Evolutionary conservation across 2,329 filamentous ascomycete species (phyloP).

Genomic region (Arthrobotrys sinensis): DNA sequence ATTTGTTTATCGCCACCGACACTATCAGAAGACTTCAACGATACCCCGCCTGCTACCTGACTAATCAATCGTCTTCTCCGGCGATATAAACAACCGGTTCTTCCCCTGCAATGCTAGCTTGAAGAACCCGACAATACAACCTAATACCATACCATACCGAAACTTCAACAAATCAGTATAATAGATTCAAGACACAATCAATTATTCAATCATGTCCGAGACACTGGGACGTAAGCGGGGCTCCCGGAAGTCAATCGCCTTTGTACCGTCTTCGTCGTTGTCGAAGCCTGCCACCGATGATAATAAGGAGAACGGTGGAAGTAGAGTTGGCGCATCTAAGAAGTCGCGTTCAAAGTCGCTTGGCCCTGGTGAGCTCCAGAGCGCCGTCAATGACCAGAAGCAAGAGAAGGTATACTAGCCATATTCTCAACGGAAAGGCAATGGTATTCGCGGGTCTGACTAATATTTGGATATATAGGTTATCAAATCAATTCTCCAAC

Average conservation of each 20-base stretch:
- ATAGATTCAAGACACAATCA: constrained; percentile 6
- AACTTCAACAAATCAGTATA: constrained; percentile 8
- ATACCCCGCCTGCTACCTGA: constrained; percentile 16
- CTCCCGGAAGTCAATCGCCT: constrained; percentile 59
- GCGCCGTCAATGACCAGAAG: constrained; percentile 65
- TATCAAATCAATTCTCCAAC: constrained; percentile 84
- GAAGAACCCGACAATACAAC: not conserved
- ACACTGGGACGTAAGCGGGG: constrained; percentile 45
- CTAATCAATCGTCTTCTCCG: constrained; percentile 3
- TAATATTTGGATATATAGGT: constrained; percentile 16
- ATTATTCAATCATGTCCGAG: constrained; percentile 25
- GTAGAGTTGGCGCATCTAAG: constrained; percentile 69
- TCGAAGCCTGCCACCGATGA: constrained; percentile 66
- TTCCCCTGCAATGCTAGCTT: constrained; percentile 37
- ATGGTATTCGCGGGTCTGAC: not conserved
- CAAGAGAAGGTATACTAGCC: constrained; percentile 62
- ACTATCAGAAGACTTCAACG: constrained; percentile 22
- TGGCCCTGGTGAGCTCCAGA: constrained; percentile 89
- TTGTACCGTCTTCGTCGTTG: constrained; percentile 52
- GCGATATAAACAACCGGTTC: constrained; percentile 25
- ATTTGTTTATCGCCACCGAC: constrained; percentile 24
- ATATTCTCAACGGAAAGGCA: not conserved
- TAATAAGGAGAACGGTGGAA: constrained; percentile 80
- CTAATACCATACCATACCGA: not conserved
- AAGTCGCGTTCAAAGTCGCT: constrained; percentile 96